Evolutionary conservation across 2,329 filamentous ascomycete genomes (phyloP), one percentile per base, ranked within the genome.

Genomic region (Plenodomus lindquistii): DNA sequence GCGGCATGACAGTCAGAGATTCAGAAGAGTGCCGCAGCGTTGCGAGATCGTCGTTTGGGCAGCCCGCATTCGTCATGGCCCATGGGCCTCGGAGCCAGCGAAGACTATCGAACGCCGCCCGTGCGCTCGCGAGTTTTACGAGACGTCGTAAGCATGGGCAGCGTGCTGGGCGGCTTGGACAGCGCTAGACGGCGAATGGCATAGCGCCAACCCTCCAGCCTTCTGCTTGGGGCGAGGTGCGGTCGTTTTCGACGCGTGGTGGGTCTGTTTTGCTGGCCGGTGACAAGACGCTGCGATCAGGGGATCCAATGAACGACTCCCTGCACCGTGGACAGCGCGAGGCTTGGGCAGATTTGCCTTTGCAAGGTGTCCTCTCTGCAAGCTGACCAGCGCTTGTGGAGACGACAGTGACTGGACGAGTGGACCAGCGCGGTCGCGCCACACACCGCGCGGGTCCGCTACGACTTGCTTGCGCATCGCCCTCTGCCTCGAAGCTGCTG

Each of bases 51-150:
- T 59, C 66, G 54, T 58, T 44, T 61, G 57, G 52, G 51, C 40
- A 52, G 57, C 50, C 64, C 59, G 60, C 54, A 64, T 65, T 65
- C 65, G 66, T 70, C 67, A 69, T 67, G 55, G 58, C 44, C 50
- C 67, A 69, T 67, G 55, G 58, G 46, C 50, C 43, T 53, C 60
- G 62, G 50, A 52, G 54, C 61, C 57, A 62, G 60, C 63, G 58
- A 64, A 60, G 55, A 59, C 65, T 62, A 67, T 69, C 64, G 65
- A 69, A 68, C 66, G 58, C 62, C 61, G 63, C 42, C 66, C 66
- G 66, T 65, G 64, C 66, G 46, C 58, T 51, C 48, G 49, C 54
- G 55, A 44, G 44, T 50, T 31, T 50, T 57, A 60, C 57, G 56
- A 63, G 63, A 63, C 58, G 65, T 68, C 63, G 67, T 69, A 59